phyloP scores from a whole-genome alignment of 192 early-diverging fungal genomes.

The Coemansia aciculifera region DNA sequence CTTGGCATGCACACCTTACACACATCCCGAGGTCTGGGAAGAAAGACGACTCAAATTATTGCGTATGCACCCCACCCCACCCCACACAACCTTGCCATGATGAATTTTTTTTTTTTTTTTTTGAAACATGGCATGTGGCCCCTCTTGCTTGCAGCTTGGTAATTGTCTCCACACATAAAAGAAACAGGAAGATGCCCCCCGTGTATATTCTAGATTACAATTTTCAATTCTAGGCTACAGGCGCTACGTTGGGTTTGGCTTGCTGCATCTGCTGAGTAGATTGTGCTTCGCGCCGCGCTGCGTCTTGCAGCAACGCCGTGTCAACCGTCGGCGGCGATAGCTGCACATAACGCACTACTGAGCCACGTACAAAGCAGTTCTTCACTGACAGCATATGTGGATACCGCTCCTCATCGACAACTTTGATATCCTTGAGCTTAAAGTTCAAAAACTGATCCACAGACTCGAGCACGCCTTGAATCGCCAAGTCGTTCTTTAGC shows the following conservation, averaged over 20 bases:
- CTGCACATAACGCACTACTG: constrained; percentile 96
- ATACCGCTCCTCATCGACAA: constrained; percentile 81
- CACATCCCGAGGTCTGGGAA: neutral
- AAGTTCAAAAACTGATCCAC: constrained; percentile 99
- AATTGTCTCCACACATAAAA: neutral
- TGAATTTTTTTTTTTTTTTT: neutral
- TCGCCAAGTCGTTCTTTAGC: constrained; percentile 97
- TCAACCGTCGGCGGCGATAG: constrained; percentile 87
- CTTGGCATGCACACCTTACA: no score
- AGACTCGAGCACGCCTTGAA: constrained; percentile 89
- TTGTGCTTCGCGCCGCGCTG: constrained; percentile 87
- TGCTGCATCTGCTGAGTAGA: constrained; percentile 43
- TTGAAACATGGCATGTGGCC: neutral
- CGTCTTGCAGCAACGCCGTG: constrained; percentile 94
- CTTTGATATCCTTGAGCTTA: constrained; percentile 90
- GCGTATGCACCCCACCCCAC: constrained; percentile 2
- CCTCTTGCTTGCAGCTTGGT: neutral
- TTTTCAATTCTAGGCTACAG: neutral
- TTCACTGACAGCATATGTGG: constrained; percentile 99
- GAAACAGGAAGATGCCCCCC: neutral
- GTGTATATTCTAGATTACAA: neutral
- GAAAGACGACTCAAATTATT: neutral
- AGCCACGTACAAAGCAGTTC: constrained; percentile 99
- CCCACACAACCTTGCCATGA: neutral
- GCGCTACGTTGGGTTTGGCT: constrained; percentile 22